These are phyloP conservation scores for Porcisia deanei DNA, from an alignment of 208 protist genomes.

Conservation along the genomic window DNA sequence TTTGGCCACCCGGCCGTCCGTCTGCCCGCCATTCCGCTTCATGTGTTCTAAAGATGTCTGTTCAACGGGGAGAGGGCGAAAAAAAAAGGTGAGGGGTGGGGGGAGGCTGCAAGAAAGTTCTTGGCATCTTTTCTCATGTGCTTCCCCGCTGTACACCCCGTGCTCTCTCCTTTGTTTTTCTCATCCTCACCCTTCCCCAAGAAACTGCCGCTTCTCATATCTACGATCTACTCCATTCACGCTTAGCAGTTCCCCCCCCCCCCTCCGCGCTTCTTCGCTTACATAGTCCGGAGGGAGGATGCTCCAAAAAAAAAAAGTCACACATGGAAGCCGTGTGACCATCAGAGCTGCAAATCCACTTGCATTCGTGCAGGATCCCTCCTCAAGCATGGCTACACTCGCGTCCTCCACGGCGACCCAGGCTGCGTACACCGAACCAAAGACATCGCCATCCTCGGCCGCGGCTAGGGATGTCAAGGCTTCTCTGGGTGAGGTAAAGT, in stretches of 20 bases:
- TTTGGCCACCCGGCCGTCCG: too few relatives aligned
- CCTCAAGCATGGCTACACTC: neutral
- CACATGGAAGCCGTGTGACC: slow-evolving; percentile 3
- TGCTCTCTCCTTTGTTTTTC: too few relatives aligned
- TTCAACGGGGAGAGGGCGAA: too few relatives aligned
- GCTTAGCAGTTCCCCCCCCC: neutral
- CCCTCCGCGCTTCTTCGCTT: neutral
- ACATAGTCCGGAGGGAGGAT: neutral
- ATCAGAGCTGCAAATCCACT: neutral
- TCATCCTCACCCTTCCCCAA: too few relatives aligned
- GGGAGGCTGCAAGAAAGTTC: too few relatives aligned
- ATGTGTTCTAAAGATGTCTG: too few relatives aligned
- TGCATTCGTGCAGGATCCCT: neutral
- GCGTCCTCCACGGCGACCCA: neutral
- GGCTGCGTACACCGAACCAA: neutral
- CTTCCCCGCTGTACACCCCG: too few relatives aligned
- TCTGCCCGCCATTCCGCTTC: too few relatives aligned
- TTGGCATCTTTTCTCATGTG: too few relatives aligned
- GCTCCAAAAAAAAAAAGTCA: neutral
- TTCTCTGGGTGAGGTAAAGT: neutral
- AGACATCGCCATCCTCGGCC: neutral
- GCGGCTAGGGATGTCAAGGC: neutral
- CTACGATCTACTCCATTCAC: too few relatives aligned
- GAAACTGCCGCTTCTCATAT: too few relatives aligned
- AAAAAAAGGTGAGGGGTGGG: too few relatives aligned